Base-by-base conservation (phyloP, 129 eudicot species). In the Solidago caesia region DNA sequence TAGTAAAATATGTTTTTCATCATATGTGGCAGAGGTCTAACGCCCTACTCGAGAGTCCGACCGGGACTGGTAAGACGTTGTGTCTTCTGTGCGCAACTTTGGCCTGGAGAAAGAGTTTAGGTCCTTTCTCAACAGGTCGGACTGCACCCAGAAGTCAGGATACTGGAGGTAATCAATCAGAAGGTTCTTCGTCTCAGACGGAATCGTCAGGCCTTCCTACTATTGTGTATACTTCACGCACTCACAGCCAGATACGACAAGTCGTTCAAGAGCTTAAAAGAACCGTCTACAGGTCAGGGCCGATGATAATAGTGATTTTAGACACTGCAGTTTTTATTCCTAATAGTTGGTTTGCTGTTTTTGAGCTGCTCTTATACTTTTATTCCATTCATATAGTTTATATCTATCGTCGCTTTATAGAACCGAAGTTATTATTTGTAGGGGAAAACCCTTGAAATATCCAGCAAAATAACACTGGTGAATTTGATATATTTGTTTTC, bases 51-150 rank as follows among this genome's bases (percentile, higher is more conserved):
- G 98, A 94, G 79, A 94, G 98, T 70, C 98, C 98, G 29, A 94
- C 98, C 44, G 98, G 98, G 71, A 94, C 98, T 53, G 98, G 98
- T 15, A 94, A 94, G 80, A 94, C 98, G 10, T 78, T 94, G 84
- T 94, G 98, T 78, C 98, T 94, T 81, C 85, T 94, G 60, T 94
- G 98, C 61, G 97, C 98, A 56, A 91, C 98, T 61, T 80, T 94
- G 83, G 98, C 97, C 12, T 94, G 97, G 96, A 94, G 98, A 79
- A 87, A 84, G 79, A 90, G 97, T 81, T 84, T 94, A 82, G 98
- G 98, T 49, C 72, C 66, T 21, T 94, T 94, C 57, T 79, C 93
- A 0, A 88, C 79, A 4, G 89, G 93, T 44, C 76, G 66, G 79
- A 80, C 44, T 77, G 83, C 77, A 8, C 21, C 16, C 8, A 55